Percentiles rank a stretch among this genome's conserved stretches.
phyloP scores from a whole-genome alignment of 2,329 filamentous ascomycete species.

The Didymella glomerata region DNA sequence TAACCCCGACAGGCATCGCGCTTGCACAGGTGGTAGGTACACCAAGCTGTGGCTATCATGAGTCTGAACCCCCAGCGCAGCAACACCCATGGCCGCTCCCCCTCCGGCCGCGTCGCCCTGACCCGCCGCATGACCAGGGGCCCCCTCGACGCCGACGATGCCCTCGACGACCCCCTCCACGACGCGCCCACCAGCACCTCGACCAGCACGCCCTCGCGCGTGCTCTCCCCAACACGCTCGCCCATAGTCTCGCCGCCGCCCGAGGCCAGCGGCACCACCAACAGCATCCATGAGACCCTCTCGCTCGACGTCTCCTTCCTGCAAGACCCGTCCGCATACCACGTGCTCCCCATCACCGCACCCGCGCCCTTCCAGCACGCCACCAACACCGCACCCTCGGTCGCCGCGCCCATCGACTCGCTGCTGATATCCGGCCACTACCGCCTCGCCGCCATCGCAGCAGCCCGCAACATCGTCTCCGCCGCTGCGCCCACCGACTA shows the following conservation, averaged over 20 bases:
- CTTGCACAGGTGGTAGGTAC: no score
- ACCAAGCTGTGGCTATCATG: slow-evolving; percentile 18
- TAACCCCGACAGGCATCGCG: background rate
- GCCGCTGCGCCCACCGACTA: slow-evolving; percentile 64
- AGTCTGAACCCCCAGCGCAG: slow-evolving; percentile 24
- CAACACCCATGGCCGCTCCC: slow-evolving; percentile 42
- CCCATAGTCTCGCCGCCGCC: background rate
- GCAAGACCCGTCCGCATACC: slow-evolving; percentile 81
- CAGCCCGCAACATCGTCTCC: slow-evolving; percentile 67
- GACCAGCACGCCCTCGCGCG: slow-evolving; percentile 8
- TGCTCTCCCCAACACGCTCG: slow-evolving; percentile 26
- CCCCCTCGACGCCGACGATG: slow-evolving; percentile 67
- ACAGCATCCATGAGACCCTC: background rate
- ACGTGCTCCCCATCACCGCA: slow-evolving; percentile 73
- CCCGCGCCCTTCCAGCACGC: slow-evolving; percentile 74
- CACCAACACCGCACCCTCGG: slow-evolving; percentile 66
- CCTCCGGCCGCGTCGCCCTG: slow-evolving; percentile 59
- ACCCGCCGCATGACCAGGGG: slow-evolving; percentile 78
- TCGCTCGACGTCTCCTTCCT: slow-evolving; percentile 62
- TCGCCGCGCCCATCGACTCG: slow-evolving; percentile 67
- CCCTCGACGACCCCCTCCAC: slow-evolving; percentile 7
- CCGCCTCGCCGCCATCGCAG: slow-evolving; percentile 76
- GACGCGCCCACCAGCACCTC: slow-evolving; percentile 4
- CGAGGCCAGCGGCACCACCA: background rate
- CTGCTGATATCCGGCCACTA: slow-evolving; percentile 80